These are phyloP conservation scores for Asterophora lycoperdoides DNA, from an alignment of 768 basidiomycete species.

Conservation along the genomic window DNA sequence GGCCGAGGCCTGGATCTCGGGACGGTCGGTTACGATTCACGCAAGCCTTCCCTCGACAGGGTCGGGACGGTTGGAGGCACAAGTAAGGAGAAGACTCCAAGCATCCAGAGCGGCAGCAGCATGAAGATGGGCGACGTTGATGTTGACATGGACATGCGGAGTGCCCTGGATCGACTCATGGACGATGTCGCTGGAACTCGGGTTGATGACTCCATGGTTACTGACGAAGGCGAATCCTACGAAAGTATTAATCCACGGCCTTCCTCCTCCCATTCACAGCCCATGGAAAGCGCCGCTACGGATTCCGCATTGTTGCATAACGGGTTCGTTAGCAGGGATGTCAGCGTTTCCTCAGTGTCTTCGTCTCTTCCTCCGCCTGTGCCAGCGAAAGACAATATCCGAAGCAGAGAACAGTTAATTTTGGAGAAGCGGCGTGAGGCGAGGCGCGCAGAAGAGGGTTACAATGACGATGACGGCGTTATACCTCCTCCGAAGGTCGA, in stretches of 20 bases:
- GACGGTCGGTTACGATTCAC: constrained; percentile 9
- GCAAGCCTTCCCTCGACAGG: constrained; percentile 5
- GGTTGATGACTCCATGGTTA: constrained; percentile 39
- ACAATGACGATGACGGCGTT: constrained; percentile 28
- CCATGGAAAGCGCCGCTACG: constrained; percentile 46
- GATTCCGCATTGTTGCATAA: constrained; percentile 43
- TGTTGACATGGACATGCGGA: constrained; percentile 67
- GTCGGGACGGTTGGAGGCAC: background rate
- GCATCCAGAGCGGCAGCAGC: constrained; percentile 25
- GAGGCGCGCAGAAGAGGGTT: constrained; percentile 49
- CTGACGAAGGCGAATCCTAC: constrained; percentile 39
- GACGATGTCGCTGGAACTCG: constrained; percentile 54
- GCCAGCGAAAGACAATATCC: constrained; percentile 65
- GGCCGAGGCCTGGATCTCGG: constrained; percentile 35
- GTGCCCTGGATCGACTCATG: constrained; percentile 69
- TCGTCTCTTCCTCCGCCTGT: constrained; percentile 42
- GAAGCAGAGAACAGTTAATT: constrained; percentile 61
- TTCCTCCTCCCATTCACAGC: constrained; percentile 12
- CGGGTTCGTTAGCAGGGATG: constrained; percentile 36
- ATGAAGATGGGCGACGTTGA: constrained; percentile 45
- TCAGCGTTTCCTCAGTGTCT: constrained; percentile 37
- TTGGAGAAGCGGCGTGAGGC: constrained; percentile 65
- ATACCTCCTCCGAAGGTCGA: constrained; percentile 13
- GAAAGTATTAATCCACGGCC: constrained; percentile 23
- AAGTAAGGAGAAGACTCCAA: constrained; percentile 14